Base-by-base conservation (phyloP, 2,329 filamentous ascomycete genomes). In the Monascus ruber region DNA sequence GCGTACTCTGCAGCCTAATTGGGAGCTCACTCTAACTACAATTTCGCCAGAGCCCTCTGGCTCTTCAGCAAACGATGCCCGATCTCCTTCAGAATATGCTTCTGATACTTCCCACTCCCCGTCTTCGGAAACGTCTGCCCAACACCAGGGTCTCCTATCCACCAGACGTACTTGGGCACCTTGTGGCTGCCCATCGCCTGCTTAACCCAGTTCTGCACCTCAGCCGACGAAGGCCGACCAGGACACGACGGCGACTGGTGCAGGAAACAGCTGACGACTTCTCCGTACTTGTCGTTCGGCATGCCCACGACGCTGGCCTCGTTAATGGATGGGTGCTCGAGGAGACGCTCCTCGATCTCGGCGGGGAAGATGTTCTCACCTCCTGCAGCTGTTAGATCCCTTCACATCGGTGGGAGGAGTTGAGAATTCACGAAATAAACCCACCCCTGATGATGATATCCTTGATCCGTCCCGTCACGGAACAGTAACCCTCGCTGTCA, bases 391-490 rank as follows among this genome's bases (percentile, higher is more conserved):
- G 28, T 31, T 31, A 7, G 7, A 7, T n/a, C 28, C 7, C 7
- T 31, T 31, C 7, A n/a, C 7, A 3, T 31, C 28, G 77, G 81
- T 53, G 81, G 66, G 43, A 85, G 17, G 17, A 17, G 17, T 17
- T 17, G 17, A 3, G 17, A 17, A 17, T 17, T 17, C 17, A 17
- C 17, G 17, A 17, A 17, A 17, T 17, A 17, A 17, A 17, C 17
- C 17, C 17, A 17, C 17, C 17, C 17, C 17, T 17, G 17, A 17
- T 85, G 39, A 85, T 84, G 26, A 85, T 81, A 44, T 85, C 81
- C 63, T 85, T 85, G 60, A 84, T 82, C 9, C 81, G 66, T 0
- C 81, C 81, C 0, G 81, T 85, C 47, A 85, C 83, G 11, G 66
- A 68, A 42, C 77, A 81, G 53, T 83, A 84, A 0, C 80, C 81